phyloP scores from a whole-genome alignment of 345 rosid species.

The Leavenworthia alabamica region DNA sequence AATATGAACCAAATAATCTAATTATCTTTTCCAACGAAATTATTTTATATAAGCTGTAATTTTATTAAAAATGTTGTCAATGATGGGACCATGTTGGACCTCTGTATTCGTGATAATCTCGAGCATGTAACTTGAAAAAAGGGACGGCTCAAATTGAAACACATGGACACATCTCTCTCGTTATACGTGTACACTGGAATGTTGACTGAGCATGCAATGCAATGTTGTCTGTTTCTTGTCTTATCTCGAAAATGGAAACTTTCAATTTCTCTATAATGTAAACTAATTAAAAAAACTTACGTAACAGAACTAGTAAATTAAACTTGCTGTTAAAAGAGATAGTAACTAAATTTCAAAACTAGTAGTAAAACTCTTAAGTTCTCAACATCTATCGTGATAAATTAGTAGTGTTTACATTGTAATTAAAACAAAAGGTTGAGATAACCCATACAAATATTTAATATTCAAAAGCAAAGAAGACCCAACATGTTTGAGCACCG shows the following conservation, averaged over 20 bases:
- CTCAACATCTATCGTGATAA: not conserved
- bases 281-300: not conserved
- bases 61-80: not conserved
- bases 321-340: too few relatives aligned
- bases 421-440: too few relatives aligned
- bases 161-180: not conserved
- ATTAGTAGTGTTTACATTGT: not conserved
- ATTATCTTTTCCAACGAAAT: not conserved
- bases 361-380: not conserved
- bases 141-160: not conserved
- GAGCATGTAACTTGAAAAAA: not conserved
- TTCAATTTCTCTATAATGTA: not conserved
- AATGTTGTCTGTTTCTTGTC: constrained; percentile 11
- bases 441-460: not conserved
- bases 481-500: not conserved
- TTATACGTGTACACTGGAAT: not conserved
- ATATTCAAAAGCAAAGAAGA: too few relatives aligned
- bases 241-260: constrained; percentile 7
- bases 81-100: not conserved
- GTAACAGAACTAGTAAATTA: too few relatives aligned
- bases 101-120: constrained; percentile 12
- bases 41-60: not conserved
- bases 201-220: constrained; percentile 10
- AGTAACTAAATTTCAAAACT: too few relatives aligned
- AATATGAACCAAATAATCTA: too few relatives aligned